These are phyloP conservation scores for Spathaspora passalidarum DNA, from an alignment of 805 yeast species.

Conservation along the genomic window DNA sequence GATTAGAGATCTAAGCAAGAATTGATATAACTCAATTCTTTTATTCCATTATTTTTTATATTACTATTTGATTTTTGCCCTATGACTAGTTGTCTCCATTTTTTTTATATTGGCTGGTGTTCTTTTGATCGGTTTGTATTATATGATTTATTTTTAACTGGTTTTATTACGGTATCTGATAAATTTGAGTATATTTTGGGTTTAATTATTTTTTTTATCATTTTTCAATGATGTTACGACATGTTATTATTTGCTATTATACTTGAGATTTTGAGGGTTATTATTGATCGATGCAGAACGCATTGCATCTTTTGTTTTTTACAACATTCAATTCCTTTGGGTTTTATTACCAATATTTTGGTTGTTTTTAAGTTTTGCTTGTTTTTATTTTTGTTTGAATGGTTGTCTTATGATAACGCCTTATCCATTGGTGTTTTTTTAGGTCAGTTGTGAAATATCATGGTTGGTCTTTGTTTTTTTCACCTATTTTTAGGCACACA, in stretches of 20 bases:
- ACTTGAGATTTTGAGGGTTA: background rate
- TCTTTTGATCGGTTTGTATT: background rate
- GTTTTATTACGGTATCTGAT: background rate
- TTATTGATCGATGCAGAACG: background rate
- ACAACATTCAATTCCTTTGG: background rate
- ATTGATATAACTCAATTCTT: too few relatives aligned
- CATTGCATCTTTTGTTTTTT: background rate
- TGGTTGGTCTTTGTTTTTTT: background rate
- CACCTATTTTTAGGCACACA: background rate
- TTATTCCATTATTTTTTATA: background rate
- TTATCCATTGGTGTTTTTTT: background rate
- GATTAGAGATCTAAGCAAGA: background rate
- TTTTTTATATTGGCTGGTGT: background rate
- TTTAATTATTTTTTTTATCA: background rate
- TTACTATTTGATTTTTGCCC: background rate
- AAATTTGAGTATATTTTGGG: background rate
- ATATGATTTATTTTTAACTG: background rate
- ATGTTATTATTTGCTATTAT: background rate
- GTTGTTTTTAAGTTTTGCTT: background rate
- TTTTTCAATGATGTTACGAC: background rate
- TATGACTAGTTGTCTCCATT: too few relatives aligned
- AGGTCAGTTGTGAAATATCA: background rate
- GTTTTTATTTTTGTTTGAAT: background rate
- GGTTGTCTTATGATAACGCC: background rate
- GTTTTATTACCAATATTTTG: background rate